Conservation (phyloP, 2,329 filamentous ascomycete species). For the Colletotrichum scovillei region DNA sequence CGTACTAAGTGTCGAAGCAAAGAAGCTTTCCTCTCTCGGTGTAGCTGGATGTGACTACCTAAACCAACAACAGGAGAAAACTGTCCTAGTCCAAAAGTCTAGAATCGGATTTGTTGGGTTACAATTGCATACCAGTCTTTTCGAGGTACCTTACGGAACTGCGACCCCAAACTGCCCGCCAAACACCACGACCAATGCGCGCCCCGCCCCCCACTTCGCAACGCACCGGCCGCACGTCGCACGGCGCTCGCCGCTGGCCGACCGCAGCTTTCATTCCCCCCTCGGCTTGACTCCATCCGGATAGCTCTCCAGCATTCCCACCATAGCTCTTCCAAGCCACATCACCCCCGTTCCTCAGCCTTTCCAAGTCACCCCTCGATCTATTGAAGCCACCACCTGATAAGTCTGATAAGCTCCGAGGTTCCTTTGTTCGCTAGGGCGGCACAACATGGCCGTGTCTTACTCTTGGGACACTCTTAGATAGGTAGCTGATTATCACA, state of each 20-base stretch:
- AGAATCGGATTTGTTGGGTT: neutral
- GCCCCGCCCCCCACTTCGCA: conserved; percentile 12
- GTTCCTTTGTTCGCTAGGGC: neutral
- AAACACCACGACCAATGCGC: neutral
- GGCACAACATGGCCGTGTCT: neutral
- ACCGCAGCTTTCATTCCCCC: neutral
- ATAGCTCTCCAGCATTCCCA: neutral
- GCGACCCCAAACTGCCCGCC: neutral
- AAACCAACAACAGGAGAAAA: neutral
- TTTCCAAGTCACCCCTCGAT: neutral
- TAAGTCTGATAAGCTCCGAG: neutral
- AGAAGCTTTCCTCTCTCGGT: neutral
- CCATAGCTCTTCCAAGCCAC: neutral
- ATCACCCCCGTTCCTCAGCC: neutral
- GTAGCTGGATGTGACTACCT: neutral
- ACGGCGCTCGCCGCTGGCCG: conserved; percentile 38
- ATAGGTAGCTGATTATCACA: neutral
- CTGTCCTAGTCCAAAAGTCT: neutral
- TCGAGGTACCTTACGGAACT: neutral
- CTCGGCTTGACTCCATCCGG: neutral
- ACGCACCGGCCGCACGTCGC: conserved; percentile 28
- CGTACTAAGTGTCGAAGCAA: neutral
- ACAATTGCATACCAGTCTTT: neutral
- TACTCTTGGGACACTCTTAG: too few species aligned
- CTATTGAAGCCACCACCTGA: neutral